Evolutionary conservation across 2,329 filamentous ascomycete genomes (phyloP), one percentile per base, ranked within the genome.

Genomic region (Colletotrichum limetticola): DNA sequence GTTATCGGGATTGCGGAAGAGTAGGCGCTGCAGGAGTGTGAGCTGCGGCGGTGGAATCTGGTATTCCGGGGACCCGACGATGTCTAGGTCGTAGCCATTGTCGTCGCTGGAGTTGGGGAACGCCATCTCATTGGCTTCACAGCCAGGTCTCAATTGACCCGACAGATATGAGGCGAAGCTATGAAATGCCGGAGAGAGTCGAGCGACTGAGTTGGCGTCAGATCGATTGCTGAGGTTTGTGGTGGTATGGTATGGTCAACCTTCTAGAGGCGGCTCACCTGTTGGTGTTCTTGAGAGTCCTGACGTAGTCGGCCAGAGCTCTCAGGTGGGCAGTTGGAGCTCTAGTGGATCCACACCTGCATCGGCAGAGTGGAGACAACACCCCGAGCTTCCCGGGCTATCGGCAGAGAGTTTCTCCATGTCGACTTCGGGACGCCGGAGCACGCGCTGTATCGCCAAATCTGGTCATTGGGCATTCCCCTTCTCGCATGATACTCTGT

Each of bases 371-470:
- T 57, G 68, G 63, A 49, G 64, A 49, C 16, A 28, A 7, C 16
- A 8, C 24, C 26, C 63, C 42, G 55, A 24, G 5, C 49, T 12
- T 30, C 30, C 63, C 64, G 64, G 69, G 37, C 35, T 35, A 52
- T 68, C 69, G 69, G 69, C 59, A 58, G 24, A 69, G 59, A 37
- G 69, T 72, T 72, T 72, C 69, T 72, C 69, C 69, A 55, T 53
- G 37, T 24, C 22, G 11, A n/a, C 9, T 16, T 19, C 61, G 7
- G 22, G 28, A 37, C 30, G 1, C 30, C 49, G 32, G n/a, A 11
- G 49, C 30, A 56, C 30, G 19, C 42, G 11, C 46, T 37, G 16
- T 16, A 65, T 9, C 22, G 28, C 60, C 28, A 14, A 62, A 8
- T 22, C 8, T 6, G 9, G 42, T 19, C 4, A n/a, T 19, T n/a